Percentiles rank a stretch among this genome's conserved stretches.
These are phyloP conservation scores for Bidens hawaiensis DNA, from an alignment of 140 eudicot genomes.

Conservation along the genomic window DNA sequence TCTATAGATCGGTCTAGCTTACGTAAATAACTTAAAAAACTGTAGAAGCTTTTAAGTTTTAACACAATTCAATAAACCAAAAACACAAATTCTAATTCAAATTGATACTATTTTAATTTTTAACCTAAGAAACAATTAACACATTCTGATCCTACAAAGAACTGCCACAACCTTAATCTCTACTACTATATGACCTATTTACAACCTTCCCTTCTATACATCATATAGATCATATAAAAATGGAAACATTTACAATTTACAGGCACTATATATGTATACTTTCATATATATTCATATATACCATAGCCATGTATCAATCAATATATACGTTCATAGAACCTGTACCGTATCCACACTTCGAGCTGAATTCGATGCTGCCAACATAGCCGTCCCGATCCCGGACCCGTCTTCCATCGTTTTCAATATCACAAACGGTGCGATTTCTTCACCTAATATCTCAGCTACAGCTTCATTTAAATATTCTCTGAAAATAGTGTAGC, in stretches of 20 bases:
- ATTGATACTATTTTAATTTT: slow-evolving; percentile 19
- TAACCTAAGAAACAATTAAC: slow-evolving; percentile 27
- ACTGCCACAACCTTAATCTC: slow-evolving; percentile 28
- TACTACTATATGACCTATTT: slow-evolving; percentile 34
- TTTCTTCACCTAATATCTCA: slow-evolving; percentile 78
- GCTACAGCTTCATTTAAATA: slow-evolving; percentile 78
- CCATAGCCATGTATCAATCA: slow-evolving; percentile 28
- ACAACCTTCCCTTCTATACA: slow-evolving; percentile 37
- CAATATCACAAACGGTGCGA: slow-evolving; percentile 55
- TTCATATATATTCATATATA: slow-evolving; percentile 27
- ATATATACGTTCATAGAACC: slow-evolving; percentile 45
- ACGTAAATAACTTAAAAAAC: neutral
- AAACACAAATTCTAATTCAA: slow-evolving; percentile 11
- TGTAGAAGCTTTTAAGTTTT: neutral
- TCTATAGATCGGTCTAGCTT: too few relatives aligned
- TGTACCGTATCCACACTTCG: slow-evolving; percentile 57
- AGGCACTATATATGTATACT: slow-evolving; percentile 27
- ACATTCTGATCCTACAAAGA: slow-evolving; percentile 28
- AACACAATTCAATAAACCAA: neutral
- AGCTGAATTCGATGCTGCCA: slow-evolving; percentile 77
- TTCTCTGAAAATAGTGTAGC: slow-evolving; percentile 65
- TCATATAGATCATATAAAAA: slow-evolving; percentile 27
- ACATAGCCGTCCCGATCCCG: slow-evolving; percentile 85
- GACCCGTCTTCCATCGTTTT: slow-evolving; percentile 87
- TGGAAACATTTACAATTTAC: slow-evolving; percentile 39